Percentiles rank a stretch among this genome's conserved stretches.
These are phyloP conservation scores for Sicyos baderoa DNA, from an alignment of 306 rosid genomes.

Conservation along the genomic window DNA sequence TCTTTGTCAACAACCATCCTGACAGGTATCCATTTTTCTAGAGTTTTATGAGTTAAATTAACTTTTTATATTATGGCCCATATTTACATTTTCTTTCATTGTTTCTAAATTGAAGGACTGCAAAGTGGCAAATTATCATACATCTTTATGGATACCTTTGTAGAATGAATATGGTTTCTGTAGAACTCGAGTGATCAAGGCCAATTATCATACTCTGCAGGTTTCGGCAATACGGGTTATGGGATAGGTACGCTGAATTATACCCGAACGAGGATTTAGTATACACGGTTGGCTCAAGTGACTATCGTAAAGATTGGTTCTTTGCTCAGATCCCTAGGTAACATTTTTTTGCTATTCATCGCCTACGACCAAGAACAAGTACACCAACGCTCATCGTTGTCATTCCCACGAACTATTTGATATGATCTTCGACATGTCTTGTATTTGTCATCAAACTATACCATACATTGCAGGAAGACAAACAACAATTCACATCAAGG, in stretches of 20 bases:
- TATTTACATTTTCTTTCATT: background rate
- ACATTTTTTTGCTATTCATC: background rate
- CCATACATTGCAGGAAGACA: conserved; percentile 20
- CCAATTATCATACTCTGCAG: conserved; percentile 30
- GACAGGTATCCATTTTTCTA: conserved; percentile 42
- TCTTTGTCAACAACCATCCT: conserved; percentile 70
- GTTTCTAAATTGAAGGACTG: background rate
- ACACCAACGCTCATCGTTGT: background rate
- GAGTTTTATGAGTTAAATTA: background rate
- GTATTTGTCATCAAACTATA: conserved; percentile 9
- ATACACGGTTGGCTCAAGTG: conserved; percentile 73
- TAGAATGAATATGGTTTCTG: background rate
- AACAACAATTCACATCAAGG: conserved; percentile 29
- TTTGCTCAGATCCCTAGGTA: conserved; percentile 91
- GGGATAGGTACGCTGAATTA: conserved; percentile 74
- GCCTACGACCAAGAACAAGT: background rate
- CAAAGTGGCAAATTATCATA: background rate
- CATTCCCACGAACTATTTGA: background rate
- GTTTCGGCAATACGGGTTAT: conserved; percentile 85
- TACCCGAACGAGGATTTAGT: conserved; percentile 66
- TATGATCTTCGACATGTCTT: background rate
- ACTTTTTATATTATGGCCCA: background rate
- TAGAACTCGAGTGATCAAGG: background rate
- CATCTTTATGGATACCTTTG: background rate
- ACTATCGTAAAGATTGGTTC: conserved; percentile 85